Conservation (phyloP, 306 rosid genomes). For the Erythrophleum fordii region DNA sequence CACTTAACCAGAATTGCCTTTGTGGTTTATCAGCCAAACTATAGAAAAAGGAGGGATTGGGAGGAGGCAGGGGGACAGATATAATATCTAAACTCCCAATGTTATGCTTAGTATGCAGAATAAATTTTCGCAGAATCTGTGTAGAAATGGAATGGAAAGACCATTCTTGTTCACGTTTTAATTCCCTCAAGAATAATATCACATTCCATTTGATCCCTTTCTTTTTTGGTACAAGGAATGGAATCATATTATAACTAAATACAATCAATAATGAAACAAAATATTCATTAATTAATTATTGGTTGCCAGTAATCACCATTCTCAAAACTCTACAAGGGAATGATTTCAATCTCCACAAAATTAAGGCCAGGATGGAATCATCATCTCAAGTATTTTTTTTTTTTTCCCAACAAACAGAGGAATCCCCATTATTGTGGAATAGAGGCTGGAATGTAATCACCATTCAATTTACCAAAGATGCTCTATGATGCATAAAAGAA, state of each 20-base stretch:
- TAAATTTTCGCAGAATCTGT: not conserved
- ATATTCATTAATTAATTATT: too few relatives aligned
- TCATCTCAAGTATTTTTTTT: not conserved
- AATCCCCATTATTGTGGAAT: not conserved
- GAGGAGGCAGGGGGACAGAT: too few relatives aligned
- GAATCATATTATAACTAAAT: too few relatives aligned
- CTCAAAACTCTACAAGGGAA: not conserved
- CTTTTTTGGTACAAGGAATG: too few relatives aligned
- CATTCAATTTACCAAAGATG: not conserved
- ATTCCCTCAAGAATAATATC: not conserved
- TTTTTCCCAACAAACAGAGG: not conserved
- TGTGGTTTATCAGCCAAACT: too few relatives aligned
- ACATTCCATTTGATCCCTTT: too few relatives aligned
- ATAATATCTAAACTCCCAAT: too few relatives aligned
- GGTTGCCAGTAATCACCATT: too few relatives aligned
- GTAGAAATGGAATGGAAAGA: not conserved
- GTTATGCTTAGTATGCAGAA: too few relatives aligned
- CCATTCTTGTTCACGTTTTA: not conserved
- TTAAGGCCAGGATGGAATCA: not conserved
- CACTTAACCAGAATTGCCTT: too few relatives aligned
- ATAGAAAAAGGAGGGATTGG: not conserved
- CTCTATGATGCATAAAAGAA: conserved; percentile 4
- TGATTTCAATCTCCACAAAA: not conserved
- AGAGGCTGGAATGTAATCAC: not conserved
- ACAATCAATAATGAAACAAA: too few relatives aligned